A percentile compares a stretch with the other conserved stretches of the same genome.
Evolutionary conservation across 495 filamentous ascomycete genomes (phyloP).

Genomic region (Daldinia bambusicola): DNA sequence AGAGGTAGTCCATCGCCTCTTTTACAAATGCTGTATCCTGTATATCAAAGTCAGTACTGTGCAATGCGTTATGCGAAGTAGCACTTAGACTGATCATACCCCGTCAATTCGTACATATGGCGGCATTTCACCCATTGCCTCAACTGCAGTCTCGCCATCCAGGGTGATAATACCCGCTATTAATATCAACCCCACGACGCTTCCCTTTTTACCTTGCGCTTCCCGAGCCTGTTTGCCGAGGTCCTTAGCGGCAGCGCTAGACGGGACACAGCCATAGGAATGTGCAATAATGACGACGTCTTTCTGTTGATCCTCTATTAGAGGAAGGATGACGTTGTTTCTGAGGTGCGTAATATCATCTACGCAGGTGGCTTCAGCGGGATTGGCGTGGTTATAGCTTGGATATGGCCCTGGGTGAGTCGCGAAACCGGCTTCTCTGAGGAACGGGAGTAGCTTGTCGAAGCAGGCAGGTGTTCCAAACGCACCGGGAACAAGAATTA

Average conservation of each 20-base stretch:
- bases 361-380: constrained; percentile 3
- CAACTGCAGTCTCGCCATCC: background rate
- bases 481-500: background rate
- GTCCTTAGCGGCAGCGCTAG: constrained; percentile 11
- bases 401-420: constrained; percentile 21
- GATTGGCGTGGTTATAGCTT: constrained; percentile 1
- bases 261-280: constrained; percentile 12
- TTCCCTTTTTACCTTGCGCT: background rate
- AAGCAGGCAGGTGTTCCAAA: constrained; percentile 5
- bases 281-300: constrained; percentile 11
- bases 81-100: background rate
- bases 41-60: background rate
- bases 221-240: constrained; percentile 15
- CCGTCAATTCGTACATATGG: background rate
- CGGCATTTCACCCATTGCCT: background rate
- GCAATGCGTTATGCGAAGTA: background rate
- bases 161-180: background rate
- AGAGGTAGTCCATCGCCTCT: constrained; percentile 8
- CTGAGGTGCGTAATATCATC: constrained; percentile 5
- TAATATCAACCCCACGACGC: constrained; percentile 4
- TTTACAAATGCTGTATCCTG: constrained; percentile 1
- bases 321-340: background rate
- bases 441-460: constrained; percentile 11
- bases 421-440: constrained; percentile 10
- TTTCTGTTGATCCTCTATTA: background rate